Percentiles rank a stretch among this genome's conserved stretches.
Conservation (phyloP, 164 flowering plant species). For the Cinnamomum chago region DNA sequence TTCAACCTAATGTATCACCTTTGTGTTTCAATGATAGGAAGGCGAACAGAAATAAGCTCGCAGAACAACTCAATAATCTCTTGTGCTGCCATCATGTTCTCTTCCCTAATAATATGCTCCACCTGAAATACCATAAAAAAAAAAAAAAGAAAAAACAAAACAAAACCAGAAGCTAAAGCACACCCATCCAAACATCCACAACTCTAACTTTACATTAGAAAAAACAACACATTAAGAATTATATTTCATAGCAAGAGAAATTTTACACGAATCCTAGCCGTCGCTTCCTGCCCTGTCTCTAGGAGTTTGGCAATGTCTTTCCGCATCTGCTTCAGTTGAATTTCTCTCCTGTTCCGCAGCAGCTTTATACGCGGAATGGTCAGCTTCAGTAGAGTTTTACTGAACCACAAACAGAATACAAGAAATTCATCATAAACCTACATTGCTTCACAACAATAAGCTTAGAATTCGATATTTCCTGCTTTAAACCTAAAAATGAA, state of each 20-base stretch:
- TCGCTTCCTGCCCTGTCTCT: constrained; percentile 93
- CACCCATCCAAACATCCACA: background rate
- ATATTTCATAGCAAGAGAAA: background rate
- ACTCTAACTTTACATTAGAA: no score
- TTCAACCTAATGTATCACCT: constrained; percentile 35
- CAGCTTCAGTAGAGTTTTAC: constrained; percentile 85
- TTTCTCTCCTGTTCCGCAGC: constrained; percentile 80
- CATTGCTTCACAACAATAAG: no score
- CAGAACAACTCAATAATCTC: constrained; percentile 89
- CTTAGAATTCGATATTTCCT: no score
- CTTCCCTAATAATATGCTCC: constrained; percentile 93
- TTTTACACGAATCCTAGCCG: constrained; percentile 85
- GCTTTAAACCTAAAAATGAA: no score
- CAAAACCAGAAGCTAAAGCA: background rate
- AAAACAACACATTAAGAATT: background rate
- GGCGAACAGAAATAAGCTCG: constrained; percentile 89
- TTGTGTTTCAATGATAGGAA: constrained; percentile 94
- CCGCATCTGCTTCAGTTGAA: constrained; percentile 87
- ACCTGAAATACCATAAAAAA: constrained; percentile 40
- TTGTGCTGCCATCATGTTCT: constrained; percentile 99
- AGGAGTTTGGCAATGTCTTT: constrained; percentile 93
- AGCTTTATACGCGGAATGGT: constrained; percentile 86
- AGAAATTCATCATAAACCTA: no score
- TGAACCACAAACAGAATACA: constrained; percentile 17
- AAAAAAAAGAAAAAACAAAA: no score